Evolutionary conservation across 2,329 filamentous ascomycete species (phyloP).

Genomic region (Nigrospora osmanthi): DNA sequence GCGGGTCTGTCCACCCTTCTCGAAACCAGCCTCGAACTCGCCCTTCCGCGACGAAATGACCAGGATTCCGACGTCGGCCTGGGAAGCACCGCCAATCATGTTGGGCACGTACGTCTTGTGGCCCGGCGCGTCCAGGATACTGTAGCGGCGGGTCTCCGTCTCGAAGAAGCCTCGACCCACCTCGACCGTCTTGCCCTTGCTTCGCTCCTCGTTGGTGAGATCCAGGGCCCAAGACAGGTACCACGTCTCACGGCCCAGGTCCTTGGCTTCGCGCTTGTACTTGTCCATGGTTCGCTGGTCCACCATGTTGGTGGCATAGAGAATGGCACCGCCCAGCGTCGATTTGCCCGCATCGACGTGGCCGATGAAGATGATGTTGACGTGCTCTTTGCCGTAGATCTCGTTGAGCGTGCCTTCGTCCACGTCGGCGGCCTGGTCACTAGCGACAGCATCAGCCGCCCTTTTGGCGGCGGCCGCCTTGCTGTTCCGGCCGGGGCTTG

Average conservation of each 20-base stretch:
- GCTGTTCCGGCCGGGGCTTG: constrained; percentile 63
- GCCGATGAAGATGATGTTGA: constrained; percentile 97
- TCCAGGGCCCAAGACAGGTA: constrained; percentile 98
- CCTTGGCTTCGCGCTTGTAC: constrained; percentile 94
- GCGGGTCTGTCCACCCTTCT: constrained; percentile 88
- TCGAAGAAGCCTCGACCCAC: constrained; percentile 95
- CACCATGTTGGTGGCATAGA: constrained; percentile 97
- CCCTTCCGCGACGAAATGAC: constrained; percentile 96
- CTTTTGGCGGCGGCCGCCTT: constrained; percentile 44
- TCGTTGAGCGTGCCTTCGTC: constrained; percentile 72
- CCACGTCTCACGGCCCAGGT: constrained; percentile 94
- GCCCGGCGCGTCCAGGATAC: constrained; percentile 90
- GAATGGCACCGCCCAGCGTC: constrained; percentile 85
- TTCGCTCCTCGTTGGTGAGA: constrained; percentile 90
- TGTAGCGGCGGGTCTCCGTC: constrained; percentile 92
- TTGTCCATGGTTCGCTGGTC: constrained; percentile 98
- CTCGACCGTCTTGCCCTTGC: constrained; percentile 97
- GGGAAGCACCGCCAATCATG: constrained; percentile 95
- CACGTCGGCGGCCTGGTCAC: constrained; percentile 72
- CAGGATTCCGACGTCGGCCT: constrained; percentile 88
- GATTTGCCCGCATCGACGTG: constrained; percentile 99
- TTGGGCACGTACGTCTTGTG: constrained; percentile 97
- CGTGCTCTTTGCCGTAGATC: constrained; percentile 86
- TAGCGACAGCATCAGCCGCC: constrained; percentile 75
- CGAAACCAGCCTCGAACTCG: constrained; percentile 98